These are phyloP conservation scores for Penicillium sp. DNA, from an alignment of 2,329 filamentous ascomycete species.

Conservation along the genomic window DNA sequence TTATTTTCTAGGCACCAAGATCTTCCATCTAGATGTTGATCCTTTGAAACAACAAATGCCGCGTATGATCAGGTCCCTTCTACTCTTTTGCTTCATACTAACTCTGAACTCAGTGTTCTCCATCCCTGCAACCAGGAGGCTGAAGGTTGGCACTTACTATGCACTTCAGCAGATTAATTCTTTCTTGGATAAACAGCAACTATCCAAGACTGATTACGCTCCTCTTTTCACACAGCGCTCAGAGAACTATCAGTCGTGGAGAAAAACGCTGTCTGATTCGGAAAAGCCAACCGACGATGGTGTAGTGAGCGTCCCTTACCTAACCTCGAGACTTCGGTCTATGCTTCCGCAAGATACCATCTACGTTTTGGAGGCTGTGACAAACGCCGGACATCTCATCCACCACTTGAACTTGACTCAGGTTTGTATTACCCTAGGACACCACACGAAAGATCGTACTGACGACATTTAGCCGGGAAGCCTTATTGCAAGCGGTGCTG, in stretches of 20 bases:
- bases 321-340: slow-evolving; percentile 55
- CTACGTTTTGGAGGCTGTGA: slow-evolving; percentile 75
- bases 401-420: slow-evolving; percentile 24
- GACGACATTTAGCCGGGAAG: slow-evolving; percentile 15
- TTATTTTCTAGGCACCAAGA: slow-evolving; percentile 50
- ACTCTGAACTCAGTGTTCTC: slow-evolving; percentile 44
- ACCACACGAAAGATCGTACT: background rate
- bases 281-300: slow-evolving; percentile 7
- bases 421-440: background rate
- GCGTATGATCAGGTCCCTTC: slow-evolving; percentile 62
- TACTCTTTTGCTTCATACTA: slow-evolving; percentile 25
- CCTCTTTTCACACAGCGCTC: slow-evolving; percentile 9
- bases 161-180: slow-evolving; percentile 53
- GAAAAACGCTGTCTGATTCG: background rate
- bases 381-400: slow-evolving; percentile 54
- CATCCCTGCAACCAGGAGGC: slow-evolving; percentile 42
- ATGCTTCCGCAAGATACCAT: slow-evolving; percentile 65
- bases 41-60: slow-evolving; percentile 71
- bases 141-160: slow-evolving; percentile 46
- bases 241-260: slow-evolving; percentile 12
- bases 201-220: slow-evolving; percentile 3
- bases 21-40: slow-evolving; percentile 67
- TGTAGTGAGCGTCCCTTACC: slow-evolving; percentile 55
- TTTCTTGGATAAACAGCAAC: slow-evolving; percentile 19
- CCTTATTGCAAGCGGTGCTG: slow-evolving; percentile 57